phyloP scores from a whole-genome alignment of 1,284 basidiomycete genomes.

The Calocybe gambosa region DNA sequence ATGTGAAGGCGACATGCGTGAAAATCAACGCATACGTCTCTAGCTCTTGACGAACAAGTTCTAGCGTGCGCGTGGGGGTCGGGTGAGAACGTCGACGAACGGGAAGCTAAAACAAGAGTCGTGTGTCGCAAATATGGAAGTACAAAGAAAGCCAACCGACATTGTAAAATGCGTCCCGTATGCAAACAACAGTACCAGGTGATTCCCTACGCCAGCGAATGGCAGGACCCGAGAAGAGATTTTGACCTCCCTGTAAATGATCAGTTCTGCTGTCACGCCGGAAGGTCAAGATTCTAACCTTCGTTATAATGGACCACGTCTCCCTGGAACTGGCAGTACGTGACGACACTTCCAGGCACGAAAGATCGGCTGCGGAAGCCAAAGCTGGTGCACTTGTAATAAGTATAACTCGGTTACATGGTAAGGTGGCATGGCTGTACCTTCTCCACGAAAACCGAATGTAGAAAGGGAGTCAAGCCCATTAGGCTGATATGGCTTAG shows the following conservation, averaged over 20 bases:
- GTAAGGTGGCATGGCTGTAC: slow-evolving; percentile 31
- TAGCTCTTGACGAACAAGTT: slow-evolving; percentile 63
- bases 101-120: slow-evolving; percentile 50
- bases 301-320: slow-evolving; percentile 69
- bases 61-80: slow-evolving; percentile 47
- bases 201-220: slow-evolving; percentile 64
- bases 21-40: slow-evolving; percentile 70
- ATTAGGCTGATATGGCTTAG: slow-evolving; percentile 55
- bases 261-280: neutral
- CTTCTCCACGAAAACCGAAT: slow-evolving; percentile 90
- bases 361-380: slow-evolving; percentile 74
- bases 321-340: slow-evolving; percentile 51
- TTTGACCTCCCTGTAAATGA: slow-evolving; percentile 48
- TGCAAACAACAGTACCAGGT: slow-evolving; percentile 71
- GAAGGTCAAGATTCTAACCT: slow-evolving; percentile 43
- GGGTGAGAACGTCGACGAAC: slow-evolving; percentile 70
- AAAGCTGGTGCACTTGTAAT: slow-evolving; percentile 39
- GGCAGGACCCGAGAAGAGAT: slow-evolving; percentile 66
- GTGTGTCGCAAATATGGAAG: neutral
- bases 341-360: slow-evolving; percentile 74
- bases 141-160: slow-evolving; percentile 34
- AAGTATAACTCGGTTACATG: neutral
- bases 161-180: slow-evolving; percentile 84
- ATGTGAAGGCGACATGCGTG: slow-evolving; percentile 60
- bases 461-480: slow-evolving; percentile 49